Base-by-base conservation (phyloP, 441 rosid species). In the Sinapis alba region DNA sequence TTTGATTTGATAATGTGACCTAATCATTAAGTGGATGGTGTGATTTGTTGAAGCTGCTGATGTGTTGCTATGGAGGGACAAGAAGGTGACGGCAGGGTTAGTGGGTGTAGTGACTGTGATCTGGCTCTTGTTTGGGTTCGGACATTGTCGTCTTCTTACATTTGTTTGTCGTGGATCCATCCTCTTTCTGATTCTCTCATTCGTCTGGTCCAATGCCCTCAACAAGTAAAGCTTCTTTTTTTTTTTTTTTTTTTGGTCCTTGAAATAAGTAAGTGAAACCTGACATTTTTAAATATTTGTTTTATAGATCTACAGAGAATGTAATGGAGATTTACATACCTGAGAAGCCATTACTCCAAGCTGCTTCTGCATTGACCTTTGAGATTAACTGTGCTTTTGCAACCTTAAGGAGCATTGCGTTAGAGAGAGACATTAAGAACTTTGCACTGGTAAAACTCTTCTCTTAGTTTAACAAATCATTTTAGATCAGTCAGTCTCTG, bases 31-130 rank as follows among this genome's bases (percentile, higher is more conserved):
- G 26, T 23, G 26, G 26, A 23, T 23, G 26, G 1, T 23, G 53
- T 53, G 0, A 38, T 57, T 45, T 78, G 28, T 53, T 89, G 84
- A 90, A 90, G 98, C 90, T 80, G 99, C 99, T 70, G 98, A 94
- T 87, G 88, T 92, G 77, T 73, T 94, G 21, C 78, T 94, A 78
- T 92, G 99, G 98, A 92, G 93, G 75, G 85, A 94, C 84, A 94
- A 89, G 85, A 89, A 88, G 82, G 74, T 87, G 12, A 87, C 98
- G 0, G 88, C 72, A 0, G 80, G 86, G 9, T 86, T 90, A 53
- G 89, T 94, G 56, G 84, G 86, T 70, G 84, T 56, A 41, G 96
- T 83, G 65, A 90, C 97, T 21, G 81, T 84, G 18, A 73, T 92
- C 24, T 94, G 99, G 99, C 80, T 89, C 62, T 90, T 94, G 63